phyloP scores from a whole-genome alignment of 2,329 filamentous ascomycete species.

The Fusarium sp. region DNA sequence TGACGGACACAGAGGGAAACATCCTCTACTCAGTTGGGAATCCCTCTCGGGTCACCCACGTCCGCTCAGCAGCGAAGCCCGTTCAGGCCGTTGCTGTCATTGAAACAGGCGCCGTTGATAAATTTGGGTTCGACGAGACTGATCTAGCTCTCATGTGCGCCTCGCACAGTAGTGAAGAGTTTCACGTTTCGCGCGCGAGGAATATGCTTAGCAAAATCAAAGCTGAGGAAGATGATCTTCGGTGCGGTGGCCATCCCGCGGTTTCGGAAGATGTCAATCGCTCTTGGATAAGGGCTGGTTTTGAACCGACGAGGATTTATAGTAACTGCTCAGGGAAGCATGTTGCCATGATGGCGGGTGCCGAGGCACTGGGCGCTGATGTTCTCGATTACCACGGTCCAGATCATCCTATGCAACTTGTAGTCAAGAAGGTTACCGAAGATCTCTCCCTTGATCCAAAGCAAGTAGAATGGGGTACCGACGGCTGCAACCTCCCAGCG shows the following conservation, averaged over 20 bases:
- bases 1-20: constrained; percentile 55
- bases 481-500: constrained; percentile 63
- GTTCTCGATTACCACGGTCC: constrained; percentile 54
- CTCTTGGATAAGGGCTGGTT: constrained; percentile 56
- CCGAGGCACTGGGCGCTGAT: constrained; percentile 52
- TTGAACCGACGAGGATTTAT: constrained; percentile 54
- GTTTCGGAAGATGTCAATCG: constrained; percentile 54
- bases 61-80: constrained; percentile 62
- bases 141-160: constrained; percentile 63
- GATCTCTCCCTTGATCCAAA: constrained; percentile 51
- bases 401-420: constrained; percentile 55
- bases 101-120: constrained; percentile 56
- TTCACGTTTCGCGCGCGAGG: constrained; percentile 55
- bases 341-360: constrained; percentile 61
- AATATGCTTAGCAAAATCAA: constrained; percentile 55
- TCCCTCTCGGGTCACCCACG: constrained; percentile 57
- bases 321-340: constrained; percentile 66
- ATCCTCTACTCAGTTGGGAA: constrained; percentile 58
- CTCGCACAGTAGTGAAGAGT: constrained; percentile 60
- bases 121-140: constrained; percentile 54
- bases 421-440: constrained; percentile 55
- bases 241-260: constrained; percentile 59
- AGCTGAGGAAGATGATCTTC: constrained; percentile 54
- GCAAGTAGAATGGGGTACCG: constrained; percentile 57
- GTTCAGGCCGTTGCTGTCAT: constrained; percentile 60